A percentile compares a stretch with the other conserved stretches of the same genome.
Evolutionary conservation across 2,329 filamentous ascomycete genomes (phyloP).

Genomic region (Aspergillus sp.): DNA sequence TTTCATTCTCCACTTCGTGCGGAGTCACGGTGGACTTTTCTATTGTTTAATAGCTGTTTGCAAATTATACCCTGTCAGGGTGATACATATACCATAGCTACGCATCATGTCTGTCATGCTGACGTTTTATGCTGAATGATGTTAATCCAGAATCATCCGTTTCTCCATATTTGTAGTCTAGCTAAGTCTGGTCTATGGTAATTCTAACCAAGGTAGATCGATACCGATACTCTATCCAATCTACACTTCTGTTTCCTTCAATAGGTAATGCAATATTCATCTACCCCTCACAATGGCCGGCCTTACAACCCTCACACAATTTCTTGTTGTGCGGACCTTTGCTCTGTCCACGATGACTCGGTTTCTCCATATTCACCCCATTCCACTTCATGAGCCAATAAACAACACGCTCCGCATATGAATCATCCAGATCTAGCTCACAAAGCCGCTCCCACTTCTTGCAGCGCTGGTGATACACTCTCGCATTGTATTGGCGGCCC

Average conservation of each 20-base stretch:
- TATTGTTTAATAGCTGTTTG: not conserved
- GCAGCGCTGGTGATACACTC: not conserved
- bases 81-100: not conserved
- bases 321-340: not conserved
- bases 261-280: too few species aligned
- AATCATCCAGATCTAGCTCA: not conserved
- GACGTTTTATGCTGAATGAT: slow-evolving; percentile 1
- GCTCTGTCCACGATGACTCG: not conserved
- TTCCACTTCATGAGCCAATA: not conserved
- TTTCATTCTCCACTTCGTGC: not conserved
- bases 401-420: not conserved
- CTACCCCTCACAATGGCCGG: too few species aligned
- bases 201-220: too few species aligned
- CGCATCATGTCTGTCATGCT: slow-evolving; percentile 1
- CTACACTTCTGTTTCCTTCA: not conserved
- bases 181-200: too few species aligned
- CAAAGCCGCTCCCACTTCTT: not conserved
- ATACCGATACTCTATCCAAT: not conserved
- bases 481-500: not conserved
- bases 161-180: not conserved
- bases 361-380: not conserved
- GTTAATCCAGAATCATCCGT: not conserved
- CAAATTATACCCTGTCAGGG: not conserved
- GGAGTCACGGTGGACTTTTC: not conserved
- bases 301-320: not conserved